A percentile compares a stretch with the other conserved stretches of the same genome.
These are phyloP conservation scores for Globisporangium irregulare DNA, from an alignment of 352 stramenopile genomes.

Conservation along the genomic window DNA sequence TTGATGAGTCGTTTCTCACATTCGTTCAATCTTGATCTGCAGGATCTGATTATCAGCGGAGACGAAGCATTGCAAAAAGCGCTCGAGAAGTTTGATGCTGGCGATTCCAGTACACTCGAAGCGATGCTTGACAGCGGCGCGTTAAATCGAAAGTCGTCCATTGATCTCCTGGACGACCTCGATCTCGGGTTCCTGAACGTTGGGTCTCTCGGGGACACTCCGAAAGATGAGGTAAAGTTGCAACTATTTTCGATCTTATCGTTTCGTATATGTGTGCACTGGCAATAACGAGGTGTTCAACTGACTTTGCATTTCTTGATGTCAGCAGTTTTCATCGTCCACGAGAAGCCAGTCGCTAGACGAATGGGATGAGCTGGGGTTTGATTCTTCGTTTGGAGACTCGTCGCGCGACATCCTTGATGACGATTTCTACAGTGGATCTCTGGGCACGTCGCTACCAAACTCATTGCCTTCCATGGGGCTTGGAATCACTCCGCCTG, in stretches of 20 bases:
- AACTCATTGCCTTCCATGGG: slow-evolving; percentile 88
- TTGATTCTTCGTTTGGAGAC: slow-evolving; percentile 78
- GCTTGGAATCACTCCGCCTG: slow-evolving; percentile 77
- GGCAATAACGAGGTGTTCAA: not conserved
- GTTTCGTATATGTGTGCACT: slow-evolving; percentile 5
- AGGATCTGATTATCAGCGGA: slow-evolving; percentile 91
- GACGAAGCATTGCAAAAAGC: slow-evolving; percentile 88
- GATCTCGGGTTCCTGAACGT: slow-evolving; percentile 88
- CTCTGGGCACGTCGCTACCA: slow-evolving; percentile 75
- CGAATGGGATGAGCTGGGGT: slow-evolving; percentile 86
- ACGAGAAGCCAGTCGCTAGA: slow-evolving; percentile 73
- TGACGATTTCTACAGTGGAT: slow-evolving; percentile 78
- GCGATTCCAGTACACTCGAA: slow-evolving; percentile 81
- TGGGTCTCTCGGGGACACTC: slow-evolving; percentile 76
- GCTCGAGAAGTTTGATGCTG: slow-evolving; percentile 87
- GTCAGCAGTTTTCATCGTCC: slow-evolving; percentile 48
- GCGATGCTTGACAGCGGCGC: slow-evolving; percentile 80
- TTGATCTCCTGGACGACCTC: slow-evolving; percentile 83
- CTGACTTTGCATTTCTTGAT: slow-evolving; percentile 1
- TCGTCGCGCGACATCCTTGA: slow-evolving; percentile 78
- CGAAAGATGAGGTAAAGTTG: slow-evolving; percentile 67
- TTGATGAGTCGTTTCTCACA: not conserved
- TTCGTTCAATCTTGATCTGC: slow-evolving; percentile 3
- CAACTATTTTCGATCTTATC: not conserved
- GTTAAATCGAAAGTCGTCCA: slow-evolving; percentile 81